Evolutionary conservation across 2,329 filamentous ascomycete species (phyloP).

Genomic region (Fusarium haematococcum): DNA sequence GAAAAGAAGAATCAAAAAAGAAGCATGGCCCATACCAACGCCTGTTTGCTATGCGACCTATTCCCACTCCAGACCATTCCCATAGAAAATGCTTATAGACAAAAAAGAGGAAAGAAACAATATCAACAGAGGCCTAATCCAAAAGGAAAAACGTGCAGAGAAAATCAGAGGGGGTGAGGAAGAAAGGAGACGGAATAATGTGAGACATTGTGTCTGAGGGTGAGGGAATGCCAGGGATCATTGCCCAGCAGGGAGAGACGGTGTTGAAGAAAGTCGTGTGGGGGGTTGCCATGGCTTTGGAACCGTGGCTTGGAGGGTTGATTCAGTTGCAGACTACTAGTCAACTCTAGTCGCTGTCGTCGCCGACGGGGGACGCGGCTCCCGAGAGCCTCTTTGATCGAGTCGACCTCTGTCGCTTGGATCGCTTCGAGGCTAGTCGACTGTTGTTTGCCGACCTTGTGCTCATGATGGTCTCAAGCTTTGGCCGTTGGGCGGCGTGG

Average conservation of each 20-base stretch:
- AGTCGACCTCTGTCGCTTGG: constrained; percentile 46
- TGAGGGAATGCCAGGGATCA: constrained; percentile 9
- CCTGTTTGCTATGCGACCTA: constrained; percentile 43
- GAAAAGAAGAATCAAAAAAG: constrained; percentile 11
- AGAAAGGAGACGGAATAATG: constrained; percentile 13
- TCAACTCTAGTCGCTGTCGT: constrained; percentile 49
- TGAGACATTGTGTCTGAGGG: constrained; percentile 10
- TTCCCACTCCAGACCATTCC: constrained; percentile 38
- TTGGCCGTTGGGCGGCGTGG: constrained; percentile 56
- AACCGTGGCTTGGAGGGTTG: constrained; percentile 20
- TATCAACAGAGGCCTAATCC: constrained; percentile 19
- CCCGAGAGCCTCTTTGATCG: constrained; percentile 47
- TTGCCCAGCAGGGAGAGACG: constrained; percentile 13
- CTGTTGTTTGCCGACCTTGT: constrained; percentile 49
- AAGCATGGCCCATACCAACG: constrained; percentile 36
- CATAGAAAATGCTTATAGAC: constrained; percentile 42
- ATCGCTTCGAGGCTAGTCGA: constrained; percentile 45
- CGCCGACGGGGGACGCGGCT: constrained; percentile 53
- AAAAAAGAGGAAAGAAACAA: constrained; percentile 9
- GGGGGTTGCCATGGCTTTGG: constrained; percentile 18
- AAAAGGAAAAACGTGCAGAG: constrained; percentile 14
- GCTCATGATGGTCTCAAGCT: constrained; percentile 61
- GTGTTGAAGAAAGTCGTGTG: constrained; percentile 25
- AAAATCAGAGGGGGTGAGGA: constrained; percentile 18
- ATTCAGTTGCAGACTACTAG: not conserved